A percentile compares a stretch with the other conserved stretches of the same genome.
Evolutionary conservation across 2,329 filamentous ascomycete genomes (phyloP).

Genomic region (Trichothecium roseum): DNA sequence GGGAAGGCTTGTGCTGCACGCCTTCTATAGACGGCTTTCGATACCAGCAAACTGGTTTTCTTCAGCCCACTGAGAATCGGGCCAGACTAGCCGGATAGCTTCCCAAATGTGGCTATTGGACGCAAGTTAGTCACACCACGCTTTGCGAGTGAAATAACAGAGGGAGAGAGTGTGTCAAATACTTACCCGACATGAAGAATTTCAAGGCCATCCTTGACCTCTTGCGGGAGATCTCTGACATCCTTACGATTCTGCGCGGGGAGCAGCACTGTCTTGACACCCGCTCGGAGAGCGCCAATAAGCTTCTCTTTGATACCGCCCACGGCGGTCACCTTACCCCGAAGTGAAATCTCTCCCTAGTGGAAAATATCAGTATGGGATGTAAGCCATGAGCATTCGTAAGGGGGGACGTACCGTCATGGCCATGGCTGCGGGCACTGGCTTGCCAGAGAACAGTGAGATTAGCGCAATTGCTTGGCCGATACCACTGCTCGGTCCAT

Average conservation of each 20-base stretch:
- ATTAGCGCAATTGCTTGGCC: slow-evolving; percentile 91
- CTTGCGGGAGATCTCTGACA: slow-evolving; percentile 76
- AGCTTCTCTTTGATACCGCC: slow-evolving; percentile 98
- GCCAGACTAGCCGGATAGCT: slow-evolving; percentile 84
- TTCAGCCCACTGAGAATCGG: slow-evolving; percentile 74
- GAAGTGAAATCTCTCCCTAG: slow-evolving; percentile 64
- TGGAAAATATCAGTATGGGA: slow-evolving; percentile 13
- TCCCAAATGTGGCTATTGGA: slow-evolving; percentile 77
- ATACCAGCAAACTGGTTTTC: slow-evolving; percentile 57
- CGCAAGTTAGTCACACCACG: slow-evolving; percentile 17
- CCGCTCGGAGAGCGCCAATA: slow-evolving; percentile 84
- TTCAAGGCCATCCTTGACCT: slow-evolving; percentile 77
- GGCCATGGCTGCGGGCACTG: slow-evolving; percentile 82
- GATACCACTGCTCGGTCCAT: slow-evolving; percentile 77
- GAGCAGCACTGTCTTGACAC: slow-evolving; percentile 86
- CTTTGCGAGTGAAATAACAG: too few species aligned
- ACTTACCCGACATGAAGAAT: slow-evolving; percentile 83
- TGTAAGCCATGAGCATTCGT: too few species aligned
- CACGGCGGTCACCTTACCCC: slow-evolving; percentile 85
- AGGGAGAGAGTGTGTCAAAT: slow-evolving; percentile 7
- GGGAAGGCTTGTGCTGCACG: neutral
- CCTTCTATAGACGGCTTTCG: slow-evolving; percentile 64
- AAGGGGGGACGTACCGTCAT: slow-evolving; percentile 64
- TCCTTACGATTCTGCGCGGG: slow-evolving; percentile 88
- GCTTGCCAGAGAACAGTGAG: slow-evolving; percentile 74